Base-by-base conservation (phyloP, 345 rosid species). In the Barbarea vulgaris region DNA sequence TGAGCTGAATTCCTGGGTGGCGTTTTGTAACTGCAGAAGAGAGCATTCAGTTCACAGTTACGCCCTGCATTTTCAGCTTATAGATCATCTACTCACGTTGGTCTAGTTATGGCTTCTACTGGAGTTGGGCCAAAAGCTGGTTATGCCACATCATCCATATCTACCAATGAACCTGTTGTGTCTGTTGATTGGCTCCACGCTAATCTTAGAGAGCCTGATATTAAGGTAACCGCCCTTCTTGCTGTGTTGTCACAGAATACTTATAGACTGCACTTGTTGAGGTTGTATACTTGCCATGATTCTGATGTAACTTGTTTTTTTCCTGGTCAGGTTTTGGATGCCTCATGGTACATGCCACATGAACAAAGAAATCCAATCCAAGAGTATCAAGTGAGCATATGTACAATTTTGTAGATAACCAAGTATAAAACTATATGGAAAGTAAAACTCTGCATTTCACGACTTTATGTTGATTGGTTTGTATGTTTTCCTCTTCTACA, bases 341-440 rank as follows among this genome's bases (percentile, higher is more conserved):
- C 99, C 57, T 92, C 99, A 6, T 95, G 99, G 99, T 92, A 90
- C 87, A 90, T 95, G 98, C 96, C 97, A 47, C 87, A 84, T 83
- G 97, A 95, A 82, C 90, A 92, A 78, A 86, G 97, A 80, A 90
- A 89, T 78, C 94, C 99, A 37, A 84, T 89, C 80, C 93, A 95
- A 83, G 99, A 95, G 76, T 90, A 92, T 82, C 96, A 89, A 89
- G 97, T 95, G 60, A 64, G 72, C 3, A 54, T 54, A 33, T 70
- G 21, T 63, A 64, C 27, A 48, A 13, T 18, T 68, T 31, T 54
- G 42, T 70, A 36, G 54, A 64, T 64, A 36, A 63, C 34, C 25
- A 52, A 31, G 42, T 75, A n/a, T 30, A 24, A 57, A 58, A 7
- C 6, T 46, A 10, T 42, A n/a, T 47, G 30, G 47, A 56, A 75